A percentile compares a stretch with the other conserved stretches of the same genome.
These are phyloP conservation scores for Cladosporium sp. DNA, from an alignment of 2,329 filamentous ascomycete species.

Conservation along the genomic window DNA sequence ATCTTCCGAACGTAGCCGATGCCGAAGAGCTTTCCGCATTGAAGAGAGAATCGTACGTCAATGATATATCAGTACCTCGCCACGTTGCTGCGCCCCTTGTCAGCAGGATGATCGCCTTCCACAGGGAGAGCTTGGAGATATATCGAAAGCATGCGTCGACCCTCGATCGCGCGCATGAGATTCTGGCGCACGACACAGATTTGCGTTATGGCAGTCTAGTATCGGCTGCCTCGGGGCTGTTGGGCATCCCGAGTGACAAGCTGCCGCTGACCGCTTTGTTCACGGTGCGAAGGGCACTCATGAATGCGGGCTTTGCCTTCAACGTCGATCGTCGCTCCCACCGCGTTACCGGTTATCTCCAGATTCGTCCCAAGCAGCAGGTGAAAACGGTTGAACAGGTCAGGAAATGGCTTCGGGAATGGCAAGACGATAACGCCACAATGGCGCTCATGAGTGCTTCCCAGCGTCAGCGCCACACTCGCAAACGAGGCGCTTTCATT, in stretches of 20 bases:
- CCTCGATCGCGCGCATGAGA: slow-evolving; percentile 45
- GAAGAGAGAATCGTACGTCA: slow-evolving; percentile 30
- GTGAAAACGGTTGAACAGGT: slow-evolving; percentile 47
- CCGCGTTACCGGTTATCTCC: slow-evolving; percentile 53
- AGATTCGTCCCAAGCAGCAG: slow-evolving; percentile 53
- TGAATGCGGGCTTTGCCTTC: slow-evolving; percentile 57
- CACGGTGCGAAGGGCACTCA: slow-evolving; percentile 62
- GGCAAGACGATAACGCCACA: slow-evolving; percentile 42
- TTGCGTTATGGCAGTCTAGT: slow-evolving; percentile 43
- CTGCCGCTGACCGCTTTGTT: slow-evolving; percentile 47
- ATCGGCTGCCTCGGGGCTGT: slow-evolving; percentile 40
- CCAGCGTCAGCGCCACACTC: slow-evolving; percentile 11
- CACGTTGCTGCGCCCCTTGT: slow-evolving; percentile 41
- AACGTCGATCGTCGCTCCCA: slow-evolving; percentile 45
- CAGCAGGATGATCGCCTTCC: slow-evolving; percentile 38
- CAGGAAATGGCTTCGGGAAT: slow-evolving; percentile 48
- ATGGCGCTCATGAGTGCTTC: slow-evolving; percentile 6
- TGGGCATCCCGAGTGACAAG: slow-evolving; percentile 26
- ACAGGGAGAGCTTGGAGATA: slow-evolving; percentile 38
- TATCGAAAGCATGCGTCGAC: slow-evolving; percentile 42
- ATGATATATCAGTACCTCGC: slow-evolving; percentile 40
- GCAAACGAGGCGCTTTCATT: slow-evolving; percentile 18
- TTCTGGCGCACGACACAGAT: slow-evolving; percentile 39
- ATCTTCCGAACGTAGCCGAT: slow-evolving; percentile 42
- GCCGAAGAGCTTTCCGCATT: slow-evolving; percentile 25